A percentile compares a stretch with the other conserved stretches of the same genome.
phyloP scores from a whole-genome alignment of 1,139 yeast genomes.

The Geotrichum reessii region DNA sequence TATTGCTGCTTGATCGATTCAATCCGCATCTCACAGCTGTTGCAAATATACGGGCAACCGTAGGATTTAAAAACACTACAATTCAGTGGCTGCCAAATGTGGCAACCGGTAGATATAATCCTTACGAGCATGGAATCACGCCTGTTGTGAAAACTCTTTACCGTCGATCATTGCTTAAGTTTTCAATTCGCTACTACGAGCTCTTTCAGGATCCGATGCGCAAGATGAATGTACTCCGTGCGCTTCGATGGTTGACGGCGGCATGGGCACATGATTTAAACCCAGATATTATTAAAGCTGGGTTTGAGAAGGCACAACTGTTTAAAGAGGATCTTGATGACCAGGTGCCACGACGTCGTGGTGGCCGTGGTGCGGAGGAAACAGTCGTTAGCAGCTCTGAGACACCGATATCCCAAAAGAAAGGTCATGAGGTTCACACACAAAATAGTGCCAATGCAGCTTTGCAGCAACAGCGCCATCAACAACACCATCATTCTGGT shows the following conservation, averaged over 20 bases:
- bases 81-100: slow-evolving; percentile 17
- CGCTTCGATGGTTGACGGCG: slow-evolving; percentile 15
- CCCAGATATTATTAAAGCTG: slow-evolving; percentile 10
- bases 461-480: slow-evolving; percentile 4
- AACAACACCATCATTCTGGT: slow-evolving; percentile 1
- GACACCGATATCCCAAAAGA: slow-evolving; percentile 4
- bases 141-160: slow-evolving; percentile 13
- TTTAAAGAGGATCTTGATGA: slow-evolving; percentile 5
- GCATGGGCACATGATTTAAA: slow-evolving; percentile 15
- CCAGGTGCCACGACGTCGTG: not conserved
- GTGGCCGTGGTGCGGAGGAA: slow-evolving; percentile 4
- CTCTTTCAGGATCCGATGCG: slow-evolving; percentile 17
- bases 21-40: slow-evolving; percentile 17
- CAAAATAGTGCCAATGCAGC: slow-evolving; percentile 1
- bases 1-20: slow-evolving; percentile 14
- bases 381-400: not conserved
- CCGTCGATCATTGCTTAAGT: slow-evolving; percentile 11
- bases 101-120: slow-evolving; percentile 16
- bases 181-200: slow-evolving; percentile 14
- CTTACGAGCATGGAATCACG: slow-evolving; percentile 17
- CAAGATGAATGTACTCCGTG: slow-evolving; percentile 16
- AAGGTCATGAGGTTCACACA: not conserved
- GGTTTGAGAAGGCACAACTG: slow-evolving; percentile 13
- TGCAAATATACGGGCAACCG: slow-evolving; percentile 16
- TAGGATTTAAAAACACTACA: slow-evolving; percentile 16